These are phyloP conservation scores for Leishmania amazonensis DNA, from an alignment of 208 protist genomes.

Conservation along the genomic window DNA sequence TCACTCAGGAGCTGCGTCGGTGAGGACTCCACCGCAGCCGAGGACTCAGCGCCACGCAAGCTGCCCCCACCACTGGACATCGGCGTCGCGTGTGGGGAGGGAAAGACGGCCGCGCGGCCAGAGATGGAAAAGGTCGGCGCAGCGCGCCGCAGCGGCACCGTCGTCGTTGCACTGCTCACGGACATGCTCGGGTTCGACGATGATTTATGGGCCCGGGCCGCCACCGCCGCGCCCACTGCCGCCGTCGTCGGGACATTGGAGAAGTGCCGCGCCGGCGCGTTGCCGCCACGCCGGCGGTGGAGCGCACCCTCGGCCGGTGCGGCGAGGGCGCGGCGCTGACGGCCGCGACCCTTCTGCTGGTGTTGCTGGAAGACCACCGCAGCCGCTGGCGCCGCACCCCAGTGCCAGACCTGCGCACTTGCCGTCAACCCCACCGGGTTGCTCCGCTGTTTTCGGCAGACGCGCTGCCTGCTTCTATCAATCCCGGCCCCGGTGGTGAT, in stretches of 20 bases:
- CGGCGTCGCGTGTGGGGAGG: not conserved
- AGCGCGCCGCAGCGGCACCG: not conserved
- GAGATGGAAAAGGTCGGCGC: not conserved
- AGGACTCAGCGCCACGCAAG: not conserved
- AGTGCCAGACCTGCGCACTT: slow-evolving; percentile 31
- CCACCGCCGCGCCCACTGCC: slow-evolving; percentile 6
- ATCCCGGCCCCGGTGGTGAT: not conserved
- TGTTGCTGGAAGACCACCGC: slow-evolving; percentile 1
- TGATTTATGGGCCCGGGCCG: not conserved
- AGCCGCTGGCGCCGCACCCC: slow-evolving; percentile 1
- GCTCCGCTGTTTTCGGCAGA: slow-evolving; percentile 9
- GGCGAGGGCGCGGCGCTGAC: slow-evolving; percentile 1
- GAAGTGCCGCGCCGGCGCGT: slow-evolving; percentile 10
- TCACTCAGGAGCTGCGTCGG: not conserved
- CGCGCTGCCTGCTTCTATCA: not conserved
- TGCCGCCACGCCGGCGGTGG: not conserved
- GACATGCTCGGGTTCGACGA: not conserved
- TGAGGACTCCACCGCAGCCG: not conserved
- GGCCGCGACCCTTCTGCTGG: slow-evolving; percentile 4
- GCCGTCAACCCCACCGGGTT: slow-evolving; percentile 12
- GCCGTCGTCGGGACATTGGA: slow-evolving; percentile 10
- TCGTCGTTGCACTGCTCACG: not conserved
- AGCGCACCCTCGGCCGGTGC: not conserved
- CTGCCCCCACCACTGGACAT: not conserved
- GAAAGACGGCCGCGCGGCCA: not conserved